phyloP scores from a whole-genome alignment of 2,329 filamentous ascomycete species.

The Diaporthe amygdali region DNA sequence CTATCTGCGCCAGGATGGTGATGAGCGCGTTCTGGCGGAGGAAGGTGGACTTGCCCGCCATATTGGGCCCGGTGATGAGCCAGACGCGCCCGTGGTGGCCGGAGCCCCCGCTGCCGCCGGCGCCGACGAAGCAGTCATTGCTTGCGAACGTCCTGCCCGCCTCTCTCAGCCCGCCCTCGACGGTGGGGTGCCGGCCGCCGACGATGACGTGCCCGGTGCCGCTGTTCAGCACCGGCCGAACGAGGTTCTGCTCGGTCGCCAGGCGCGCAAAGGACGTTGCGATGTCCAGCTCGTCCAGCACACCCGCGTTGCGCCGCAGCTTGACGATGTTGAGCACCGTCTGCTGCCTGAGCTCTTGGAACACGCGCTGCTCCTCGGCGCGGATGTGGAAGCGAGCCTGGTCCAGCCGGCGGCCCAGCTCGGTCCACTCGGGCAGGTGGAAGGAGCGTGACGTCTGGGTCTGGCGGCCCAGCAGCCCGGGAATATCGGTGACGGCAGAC shows the following conservation, averaged over 20 bases:
- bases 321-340: conserved; percentile 85
- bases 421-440: conserved; percentile 82
- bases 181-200: conserved; percentile 89
- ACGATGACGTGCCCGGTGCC: conserved; percentile 75
- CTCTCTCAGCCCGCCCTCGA: conserved; percentile 80
- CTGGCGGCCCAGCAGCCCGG: conserved; percentile 43
- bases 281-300: conserved; percentile 93
- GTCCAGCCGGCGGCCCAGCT: conserved; percentile 80
- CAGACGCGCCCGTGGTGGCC: conserved; percentile 61
- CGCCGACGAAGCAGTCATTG: conserved; percentile 87
- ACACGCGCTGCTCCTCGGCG: conserved; percentile 82
- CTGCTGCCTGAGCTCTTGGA: conserved; percentile 72
- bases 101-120: conserved; percentile 53
- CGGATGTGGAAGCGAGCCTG: conserved; percentile 79
- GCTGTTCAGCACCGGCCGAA: conserved; percentile 74
- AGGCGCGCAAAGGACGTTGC: conserved; percentile 83
- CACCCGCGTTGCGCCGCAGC: conserved; percentile 85
- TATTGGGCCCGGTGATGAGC: conserved; percentile 87
- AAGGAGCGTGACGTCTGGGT: conserved; percentile 87
- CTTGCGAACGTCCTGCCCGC: conserved; percentile 82
- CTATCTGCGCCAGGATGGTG: conserved; percentile 89
- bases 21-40: conserved; percentile 95
- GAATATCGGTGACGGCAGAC: conserved; percentile 5
- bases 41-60: conserved; percentile 97
- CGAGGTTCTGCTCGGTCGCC: conserved; percentile 74